phyloP scores from a whole-genome alignment of 192 early-diverging fungal species.

The Borealophlyctis nickersoniae region DNA sequence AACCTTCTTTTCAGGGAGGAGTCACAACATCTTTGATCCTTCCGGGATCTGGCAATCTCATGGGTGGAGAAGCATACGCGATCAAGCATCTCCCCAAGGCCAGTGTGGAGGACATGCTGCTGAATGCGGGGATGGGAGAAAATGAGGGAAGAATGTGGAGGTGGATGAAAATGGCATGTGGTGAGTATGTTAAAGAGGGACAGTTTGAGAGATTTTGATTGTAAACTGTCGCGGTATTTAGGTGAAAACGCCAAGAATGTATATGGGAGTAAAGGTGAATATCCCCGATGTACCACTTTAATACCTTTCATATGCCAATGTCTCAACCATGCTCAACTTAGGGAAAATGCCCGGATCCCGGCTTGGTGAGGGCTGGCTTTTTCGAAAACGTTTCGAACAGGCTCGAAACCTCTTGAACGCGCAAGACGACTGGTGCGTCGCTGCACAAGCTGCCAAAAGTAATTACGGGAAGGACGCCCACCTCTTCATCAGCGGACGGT shows the following conservation, averaged over 20 bases:
- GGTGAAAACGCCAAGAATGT: conserved; percentile 67
- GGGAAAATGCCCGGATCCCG: conserved; percentile 33
- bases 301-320: neutral
- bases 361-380: conserved; percentile 65
- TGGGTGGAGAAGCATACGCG: conserved; percentile 71
- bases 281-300: neutral
- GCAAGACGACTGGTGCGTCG: conserved; percentile 66
- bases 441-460: conserved; percentile 20
- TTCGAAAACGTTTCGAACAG: conserved; percentile 57
- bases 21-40: conserved; percentile 72
- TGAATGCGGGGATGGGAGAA: conserved; percentile 46
- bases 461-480: conserved; percentile 33
- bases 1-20: conserved; percentile 52
- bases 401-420: conserved; percentile 40
- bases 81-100: conserved; percentile 61
- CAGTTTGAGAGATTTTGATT: neutral
- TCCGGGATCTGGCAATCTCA: conserved; percentile 71
- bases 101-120: conserved; percentile 64
- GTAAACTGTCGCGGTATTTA: neutral
- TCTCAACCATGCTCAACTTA: neutral
- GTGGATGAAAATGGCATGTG: conserved; percentile 82
- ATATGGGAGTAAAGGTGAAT: conserved; percentile 36
- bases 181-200: neutral
- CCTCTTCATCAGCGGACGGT: conserved; percentile 38
- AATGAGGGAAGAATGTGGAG: conserved; percentile 48